Evolutionary conservation across 495 filamentous ascomycete genomes (phyloP), one percentile per base, ranked within the genome.

Genomic region (Oleoguttula mirabilis): DNA sequence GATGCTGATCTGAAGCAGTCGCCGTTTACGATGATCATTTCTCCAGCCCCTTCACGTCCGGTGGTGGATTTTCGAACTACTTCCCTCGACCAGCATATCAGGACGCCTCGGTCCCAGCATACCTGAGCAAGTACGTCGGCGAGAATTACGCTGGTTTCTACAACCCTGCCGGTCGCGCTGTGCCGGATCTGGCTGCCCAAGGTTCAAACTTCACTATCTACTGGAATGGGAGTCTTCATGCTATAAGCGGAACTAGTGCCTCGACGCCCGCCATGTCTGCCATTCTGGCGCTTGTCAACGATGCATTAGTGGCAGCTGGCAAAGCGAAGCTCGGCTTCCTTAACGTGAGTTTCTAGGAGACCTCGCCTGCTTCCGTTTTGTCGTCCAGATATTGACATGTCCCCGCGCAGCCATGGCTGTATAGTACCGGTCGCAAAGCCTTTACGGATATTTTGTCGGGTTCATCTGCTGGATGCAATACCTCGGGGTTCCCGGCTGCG

Each of bases 171-270:
- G 82, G 78, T 17, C 77, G 82, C 19, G 82, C 69, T 0, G 79
- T 82, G 59, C 82, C 82, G 11, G 82, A 87, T 45, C 70, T 87
- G 23, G 58, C 80, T 0, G 78, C 80, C 3, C 81, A 81, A 54
- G 69, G 66, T 37, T 43, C 44, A 17, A 62, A 62, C 55, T 80
- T 61, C 54, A 69, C 53, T 67, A 72, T 42, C 72, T 74, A 6
- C 37, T 39, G 1, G 58, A 75, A 59, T 52, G 5, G 34, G 15
- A 11, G 12, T 16, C 21, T 12, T 19, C 34, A 11, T 22, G 3
- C 34, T 12, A 15, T 74, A 19, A 70, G 70, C 25, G 82, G 82
- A 0, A 87, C 80, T 0, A 76, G 70, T 10, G 75, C 75, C 14
- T 67, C 74, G 0, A 59, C 77, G 1, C 82, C 82, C 0, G 63